phyloP scores from a whole-genome alignment of 1,284 basidiomycete species.

The Grifola frondosa region DNA sequence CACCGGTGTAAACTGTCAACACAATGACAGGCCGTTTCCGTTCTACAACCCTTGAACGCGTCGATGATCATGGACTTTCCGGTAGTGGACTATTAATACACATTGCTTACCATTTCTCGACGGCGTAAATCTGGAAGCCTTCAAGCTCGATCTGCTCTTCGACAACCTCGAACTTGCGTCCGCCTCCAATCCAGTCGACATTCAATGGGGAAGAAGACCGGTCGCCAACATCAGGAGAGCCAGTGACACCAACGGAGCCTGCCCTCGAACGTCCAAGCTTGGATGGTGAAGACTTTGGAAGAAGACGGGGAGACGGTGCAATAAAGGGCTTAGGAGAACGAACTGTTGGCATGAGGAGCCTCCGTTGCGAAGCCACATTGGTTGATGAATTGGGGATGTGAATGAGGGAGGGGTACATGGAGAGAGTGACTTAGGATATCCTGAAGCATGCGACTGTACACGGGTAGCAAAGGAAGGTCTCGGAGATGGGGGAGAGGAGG shows the following conservation, averaged over 20 bases:
- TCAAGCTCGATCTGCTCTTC: constrained; percentile 45
- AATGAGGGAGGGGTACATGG: too few species aligned
- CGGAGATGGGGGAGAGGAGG: too few species aligned
- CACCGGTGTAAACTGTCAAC: constrained; percentile 73
- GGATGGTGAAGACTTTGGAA: constrained; percentile 21
- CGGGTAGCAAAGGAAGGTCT: too few species aligned
- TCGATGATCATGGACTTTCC: too few species aligned
- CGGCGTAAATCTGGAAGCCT: constrained; percentile 78
- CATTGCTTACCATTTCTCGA: constrained; percentile 78
- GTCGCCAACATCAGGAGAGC: constrained; percentile 21
- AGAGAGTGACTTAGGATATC: too few species aligned
- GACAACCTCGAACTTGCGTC: constrained; percentile 44
- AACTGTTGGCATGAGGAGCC: constrained; percentile 32
- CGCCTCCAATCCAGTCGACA: constrained; percentile 39
- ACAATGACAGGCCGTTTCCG: constrained; percentile 57
- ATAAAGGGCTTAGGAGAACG: constrained; percentile 13
- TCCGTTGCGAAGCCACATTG: constrained; percentile 3
- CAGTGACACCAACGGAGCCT: constrained; percentile 23
- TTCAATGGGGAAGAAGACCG: constrained; percentile 7
- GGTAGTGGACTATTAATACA: too few species aligned
- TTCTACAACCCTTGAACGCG: constrained; percentile 57
- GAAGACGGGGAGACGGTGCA: constrained; percentile 12
- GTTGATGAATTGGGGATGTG: too few species aligned
- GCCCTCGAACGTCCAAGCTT: constrained; percentile 26
- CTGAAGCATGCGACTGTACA: too few species aligned